Percentiles rank a stretch among this genome's conserved stretches.
These are phyloP conservation scores for Claviceps paspali DNA, from an alignment of 2,329 filamentous ascomycete genomes.

Conservation along the genomic window DNA sequence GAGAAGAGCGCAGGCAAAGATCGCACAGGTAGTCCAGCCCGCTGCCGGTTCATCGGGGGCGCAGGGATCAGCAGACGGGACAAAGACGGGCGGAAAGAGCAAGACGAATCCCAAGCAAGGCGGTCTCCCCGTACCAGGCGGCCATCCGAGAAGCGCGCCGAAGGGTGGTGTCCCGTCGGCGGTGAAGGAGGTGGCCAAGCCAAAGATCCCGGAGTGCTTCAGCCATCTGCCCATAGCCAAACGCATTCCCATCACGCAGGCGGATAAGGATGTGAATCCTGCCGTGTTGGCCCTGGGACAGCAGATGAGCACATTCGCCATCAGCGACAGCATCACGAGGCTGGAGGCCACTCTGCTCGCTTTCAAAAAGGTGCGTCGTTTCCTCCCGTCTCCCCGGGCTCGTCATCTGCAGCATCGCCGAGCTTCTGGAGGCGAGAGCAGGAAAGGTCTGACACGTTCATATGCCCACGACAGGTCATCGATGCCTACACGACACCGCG, in stretches of 20 bases:
- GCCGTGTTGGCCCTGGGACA: slow-evolving; percentile 73
- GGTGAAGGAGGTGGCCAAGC: slow-evolving; percentile 34
- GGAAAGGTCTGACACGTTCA: background rate
- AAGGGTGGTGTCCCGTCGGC: slow-evolving; percentile 18
- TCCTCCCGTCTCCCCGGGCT: background rate
- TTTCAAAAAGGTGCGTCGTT: slow-evolving; percentile 56
- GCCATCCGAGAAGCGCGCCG: slow-evolving; percentile 20
- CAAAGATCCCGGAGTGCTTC: slow-evolving; percentile 56
- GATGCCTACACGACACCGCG: slow-evolving; percentile 81
- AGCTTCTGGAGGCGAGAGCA: too few species aligned
- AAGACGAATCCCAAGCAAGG: slow-evolving; percentile 35
- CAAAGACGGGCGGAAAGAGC: slow-evolving; percentile 23
- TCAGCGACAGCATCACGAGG: slow-evolving; percentile 79
- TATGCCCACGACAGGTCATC: slow-evolving; percentile 49
- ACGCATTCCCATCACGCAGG: slow-evolving; percentile 35
- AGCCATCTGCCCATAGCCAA: slow-evolving; percentile 63
- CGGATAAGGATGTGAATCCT: slow-evolving; percentile 72
- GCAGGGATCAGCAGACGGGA: slow-evolving; percentile 20
- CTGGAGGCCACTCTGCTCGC: slow-evolving; percentile 77
- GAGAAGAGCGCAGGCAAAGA: slow-evolving; percentile 57
- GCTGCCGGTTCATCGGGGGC: background rate
- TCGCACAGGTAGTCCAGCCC: slow-evolving; percentile 29
- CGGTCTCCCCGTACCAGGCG: slow-evolving; percentile 18
- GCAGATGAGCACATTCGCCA: slow-evolving; percentile 76
- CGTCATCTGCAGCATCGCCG: too few species aligned